A percentile compares a stretch with the other conserved stretches of the same genome.
Conservation (phyloP, 2,329 filamentous ascomycete genomes). For the Diaporthe australafricana region DNA sequence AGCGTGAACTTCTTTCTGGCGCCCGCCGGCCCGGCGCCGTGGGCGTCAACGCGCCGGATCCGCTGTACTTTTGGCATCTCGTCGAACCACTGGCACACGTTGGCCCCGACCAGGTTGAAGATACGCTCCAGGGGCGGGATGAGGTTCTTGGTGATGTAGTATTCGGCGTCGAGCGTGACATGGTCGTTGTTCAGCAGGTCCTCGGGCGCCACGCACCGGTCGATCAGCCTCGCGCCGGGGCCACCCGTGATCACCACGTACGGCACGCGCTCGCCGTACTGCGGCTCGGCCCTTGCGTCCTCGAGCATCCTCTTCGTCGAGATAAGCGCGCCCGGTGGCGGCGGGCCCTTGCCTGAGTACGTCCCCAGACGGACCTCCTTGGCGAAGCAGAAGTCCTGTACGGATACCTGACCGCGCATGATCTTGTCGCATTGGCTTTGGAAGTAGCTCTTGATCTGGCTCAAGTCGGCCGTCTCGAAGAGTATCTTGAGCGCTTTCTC, state of each 20-base stretch:
- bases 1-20: slow-evolving; percentile 74
- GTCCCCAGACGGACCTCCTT: slow-evolving; percentile 90
- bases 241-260: slow-evolving; percentile 94
- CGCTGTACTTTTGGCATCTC: slow-evolving; percentile 94
- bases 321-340: slow-evolving; percentile 89
- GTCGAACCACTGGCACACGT: slow-evolving; percentile 91
- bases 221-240: slow-evolving; percentile 85
- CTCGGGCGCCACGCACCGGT: slow-evolving; percentile 91
- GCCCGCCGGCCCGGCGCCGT: slow-evolving; percentile 39
- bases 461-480: slow-evolving; percentile 90
- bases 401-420: slow-evolving; percentile 86
- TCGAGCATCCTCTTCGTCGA: slow-evolving; percentile 87
- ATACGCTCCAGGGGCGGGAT: slow-evolving; percentile 96
- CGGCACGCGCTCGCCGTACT: slow-evolving; percentile 94
- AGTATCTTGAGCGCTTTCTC: slow-evolving; percentile 90
- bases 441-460: slow-evolving; percentile 89
- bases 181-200: slow-evolving; percentile 81
- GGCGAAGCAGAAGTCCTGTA: slow-evolving; percentile 97
- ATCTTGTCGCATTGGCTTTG: slow-evolving; percentile 92
- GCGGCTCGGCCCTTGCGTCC: slow-evolving; percentile 88
- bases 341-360: slow-evolving; percentile 83
- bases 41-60: slow-evolving; percentile 70
- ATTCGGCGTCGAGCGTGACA: slow-evolving; percentile 88
- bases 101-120: slow-evolving; percentile 95
- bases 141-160: slow-evolving; percentile 96